Evolutionary conservation across 495 filamentous ascomycete species (phyloP), one percentile per base, ranked within the genome.

Genomic region (Talaromyces borbonicus): DNA sequence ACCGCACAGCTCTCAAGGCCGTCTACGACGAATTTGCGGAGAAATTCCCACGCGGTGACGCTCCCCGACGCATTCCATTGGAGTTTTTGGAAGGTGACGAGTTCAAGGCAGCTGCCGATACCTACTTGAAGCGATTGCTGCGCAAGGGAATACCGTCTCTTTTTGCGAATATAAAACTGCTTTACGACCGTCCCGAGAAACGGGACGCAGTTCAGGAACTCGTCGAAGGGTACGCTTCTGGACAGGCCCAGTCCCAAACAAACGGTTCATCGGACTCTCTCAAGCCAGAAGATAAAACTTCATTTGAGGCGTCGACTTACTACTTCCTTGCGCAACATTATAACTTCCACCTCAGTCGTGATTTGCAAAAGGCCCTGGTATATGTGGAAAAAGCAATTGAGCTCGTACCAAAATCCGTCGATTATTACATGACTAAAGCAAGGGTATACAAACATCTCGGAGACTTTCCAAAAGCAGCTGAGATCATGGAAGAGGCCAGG

Each of bases 241-340:
- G 71, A 35, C 58, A 67, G 31, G 46, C 52, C 7, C 48, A 41
- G 24, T 49, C 64, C 4, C 58, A 68, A 48, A 63, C 72, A 8
- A 78, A 77, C 43, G 67, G 72, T 19, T 62, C 63, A 27, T 53
- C 67, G 4, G 67, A 68, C 8, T 65, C 69, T 24, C 59, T 56
- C 30, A 35, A 63, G 40, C 80, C 80, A 47, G 75, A 72, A 9
- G 74, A 79, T 52, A 58, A 67, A 41, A 67, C 58, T 11, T 60
- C 70, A 18, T 90, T 90, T 55, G 70, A 81, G 41, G 72, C 84
- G 5, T 85, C 89, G 8, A 83, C 82, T 3, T 77, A 85, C 32
- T 96, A 92, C 58, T 99, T 93, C 71, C 78, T 99, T 43, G 87
- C 87, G 4, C 93, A 97, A 56, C 92, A 99, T 63, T 95, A 95